These are phyloP conservation scores for Mucor circinelloides DNA, from an alignment of 371 early-diverging fungal genomes.

Conservation along the genomic window DNA sequence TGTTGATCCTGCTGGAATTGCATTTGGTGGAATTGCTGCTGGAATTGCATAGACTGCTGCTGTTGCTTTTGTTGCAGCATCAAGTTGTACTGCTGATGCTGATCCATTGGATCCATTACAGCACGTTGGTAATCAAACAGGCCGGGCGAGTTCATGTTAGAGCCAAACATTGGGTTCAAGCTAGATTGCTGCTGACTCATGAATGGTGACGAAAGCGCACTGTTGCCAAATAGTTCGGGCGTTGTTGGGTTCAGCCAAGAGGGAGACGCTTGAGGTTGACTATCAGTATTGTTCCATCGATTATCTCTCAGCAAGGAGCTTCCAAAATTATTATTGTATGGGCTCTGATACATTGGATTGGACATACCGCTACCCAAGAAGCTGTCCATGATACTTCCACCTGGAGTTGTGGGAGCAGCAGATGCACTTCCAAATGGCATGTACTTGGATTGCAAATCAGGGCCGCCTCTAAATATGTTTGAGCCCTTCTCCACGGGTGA, in stretches of 20 bases:
- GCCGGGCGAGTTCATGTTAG: conserved; percentile 24
- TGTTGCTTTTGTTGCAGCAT: conserved; percentile 57
- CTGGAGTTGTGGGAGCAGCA: conserved; percentile 20
- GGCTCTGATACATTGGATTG: conserved; percentile 22
- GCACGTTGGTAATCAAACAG: conserved; percentile 45
- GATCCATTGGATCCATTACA: conserved; percentile 32
- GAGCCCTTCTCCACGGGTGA: conserved; percentile 1
- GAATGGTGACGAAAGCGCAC: conserved; percentile 19
- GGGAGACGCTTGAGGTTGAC: conserved; percentile 20
- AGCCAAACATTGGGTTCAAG: conserved; percentile 38
- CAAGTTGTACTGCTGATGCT: conserved; percentile 54
- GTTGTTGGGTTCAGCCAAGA: conserved; percentile 35
- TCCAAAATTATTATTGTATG: conserved; percentile 17
- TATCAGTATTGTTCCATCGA: conserved; percentile 9
- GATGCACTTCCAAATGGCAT: conserved; percentile 29
- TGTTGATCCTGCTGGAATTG: conserved; percentile 55
- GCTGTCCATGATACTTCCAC: conserved; percentile 19
- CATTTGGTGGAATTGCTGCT: conserved; percentile 51
- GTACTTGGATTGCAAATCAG: conserved; percentile 26
- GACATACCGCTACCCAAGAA: conserved; percentile 8
- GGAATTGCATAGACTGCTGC: conserved; percentile 44
- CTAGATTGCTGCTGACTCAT: conserved; percentile 25
- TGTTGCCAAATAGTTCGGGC: conserved; percentile 37
- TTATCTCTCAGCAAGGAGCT: conserved; percentile 22
- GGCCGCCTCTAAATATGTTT: conserved; percentile 16